A percentile compares a stretch with the other conserved stretches of the same genome.
phyloP scores from a whole-genome alignment of 371 early-diverging fungal species.

The Mucor ambiguus region DNA sequence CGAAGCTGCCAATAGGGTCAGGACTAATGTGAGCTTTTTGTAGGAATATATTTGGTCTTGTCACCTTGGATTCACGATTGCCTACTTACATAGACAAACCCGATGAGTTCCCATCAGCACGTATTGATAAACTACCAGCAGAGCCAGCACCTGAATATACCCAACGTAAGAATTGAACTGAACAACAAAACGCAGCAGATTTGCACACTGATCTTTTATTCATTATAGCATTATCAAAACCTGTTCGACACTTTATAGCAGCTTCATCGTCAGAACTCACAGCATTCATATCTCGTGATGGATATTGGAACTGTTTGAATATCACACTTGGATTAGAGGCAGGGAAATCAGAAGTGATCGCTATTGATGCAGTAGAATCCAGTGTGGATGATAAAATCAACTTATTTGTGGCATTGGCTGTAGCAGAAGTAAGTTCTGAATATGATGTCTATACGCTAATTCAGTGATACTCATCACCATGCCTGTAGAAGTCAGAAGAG shows the following conservation, averaged over 20 bases:
- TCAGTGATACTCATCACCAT: background rate
- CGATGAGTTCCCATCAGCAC: slow-evolving; percentile 50
- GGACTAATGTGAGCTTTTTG: background rate
- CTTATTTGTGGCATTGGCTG: slow-evolving; percentile 37
- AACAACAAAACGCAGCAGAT: background rate
- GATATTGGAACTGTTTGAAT: slow-evolving; percentile 49
- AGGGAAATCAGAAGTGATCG: slow-evolving; percentile 46
- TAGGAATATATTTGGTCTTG: slow-evolving; percentile 53
- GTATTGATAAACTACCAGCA: slow-evolving; percentile 33
- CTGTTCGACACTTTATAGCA: slow-evolving; percentile 42
- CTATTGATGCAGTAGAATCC: slow-evolving; percentile 47
- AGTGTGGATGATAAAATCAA: slow-evolving; percentile 18
- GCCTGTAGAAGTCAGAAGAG: slow-evolving; percentile 27
- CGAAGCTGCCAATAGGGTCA: background rate
- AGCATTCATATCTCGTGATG: slow-evolving; percentile 47
- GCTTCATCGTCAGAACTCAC: slow-evolving; percentile 48
- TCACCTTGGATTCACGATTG: slow-evolving; percentile 37
- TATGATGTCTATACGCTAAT: background rate
- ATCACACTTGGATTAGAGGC: slow-evolving; percentile 42
- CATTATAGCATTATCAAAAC: slow-evolving; percentile 22
- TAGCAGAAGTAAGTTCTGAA: slow-evolving; percentile 33
- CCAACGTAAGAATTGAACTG: slow-evolving; percentile 14
- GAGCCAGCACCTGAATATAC: slow-evolving; percentile 21
- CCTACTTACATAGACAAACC: slow-evolving; percentile 42
- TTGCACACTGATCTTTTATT: background rate